phyloP scores from a whole-genome alignment of 192 early-diverging fungal species.

The Rhizoclosmatium sp. region DNA sequence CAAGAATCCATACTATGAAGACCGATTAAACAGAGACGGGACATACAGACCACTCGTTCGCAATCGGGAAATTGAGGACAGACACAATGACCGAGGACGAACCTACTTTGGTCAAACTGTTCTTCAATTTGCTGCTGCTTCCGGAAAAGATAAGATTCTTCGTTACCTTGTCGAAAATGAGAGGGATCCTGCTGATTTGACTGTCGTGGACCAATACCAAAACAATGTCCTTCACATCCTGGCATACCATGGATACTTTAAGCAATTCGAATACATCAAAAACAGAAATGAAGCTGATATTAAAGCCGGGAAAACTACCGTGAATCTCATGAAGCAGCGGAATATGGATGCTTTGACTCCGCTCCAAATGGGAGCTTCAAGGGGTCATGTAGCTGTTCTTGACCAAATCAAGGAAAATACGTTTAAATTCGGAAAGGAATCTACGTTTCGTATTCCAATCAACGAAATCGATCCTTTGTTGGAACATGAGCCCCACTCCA shows the following conservation, averaged over 20 bases:
- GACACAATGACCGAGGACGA: background rate
- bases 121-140: conserved; percentile 26
- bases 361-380: conserved; percentile 13
- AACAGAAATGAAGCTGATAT: conserved; percentile 12
- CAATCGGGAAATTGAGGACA: background rate
- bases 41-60: background rate
- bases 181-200: conserved; percentile 30
- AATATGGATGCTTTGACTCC: conserved; percentile 31
- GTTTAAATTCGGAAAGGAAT: conserved; percentile 30
- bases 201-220: conserved; percentile 22
- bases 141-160: conserved; percentile 26
- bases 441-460: conserved; percentile 22
- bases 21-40: background rate
- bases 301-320: background rate
- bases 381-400: background rate
- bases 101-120: conserved; percentile 20
- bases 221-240: conserved; percentile 48
- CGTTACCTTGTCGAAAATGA: conserved; percentile 38
- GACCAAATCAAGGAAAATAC: conserved; percentile 7
- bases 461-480: conserved; percentile 25
- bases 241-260: conserved; percentile 31
- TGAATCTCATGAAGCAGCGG: conserved; percentile 17
- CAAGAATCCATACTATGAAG: conserved; percentile 20
- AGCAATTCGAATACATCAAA: background rate
- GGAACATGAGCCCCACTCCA: background rate